Conservation (phyloP, 257 asterid species). For the Salvia rosmarinus region DNA sequence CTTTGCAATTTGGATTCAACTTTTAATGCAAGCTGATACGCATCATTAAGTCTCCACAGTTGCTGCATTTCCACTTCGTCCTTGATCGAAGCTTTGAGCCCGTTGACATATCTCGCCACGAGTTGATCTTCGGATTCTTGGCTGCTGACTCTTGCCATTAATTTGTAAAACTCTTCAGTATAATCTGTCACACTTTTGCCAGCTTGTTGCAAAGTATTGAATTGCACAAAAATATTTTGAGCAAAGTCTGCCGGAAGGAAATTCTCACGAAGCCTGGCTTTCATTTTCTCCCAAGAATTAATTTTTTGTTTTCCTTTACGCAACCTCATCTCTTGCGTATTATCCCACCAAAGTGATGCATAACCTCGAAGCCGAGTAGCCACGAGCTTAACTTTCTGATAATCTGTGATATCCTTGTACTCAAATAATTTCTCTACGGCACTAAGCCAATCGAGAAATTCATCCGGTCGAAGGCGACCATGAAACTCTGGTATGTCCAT, state of each 20-base stretch:
- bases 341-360: conserved; percentile 28
- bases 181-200: conserved; percentile 1
- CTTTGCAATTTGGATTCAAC: conserved; percentile 3
- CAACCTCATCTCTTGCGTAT: neutral
- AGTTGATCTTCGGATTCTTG: conserved; percentile 27
- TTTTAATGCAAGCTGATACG: neutral
- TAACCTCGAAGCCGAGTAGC: conserved; percentile 20
- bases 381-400: conserved; percentile 20
- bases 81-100: neutral
- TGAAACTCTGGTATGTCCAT: conserved; percentile 9
- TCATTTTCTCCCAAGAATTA: neutral
- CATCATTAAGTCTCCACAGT: neutral
- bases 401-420: neutral
- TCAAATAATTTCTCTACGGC: conserved; percentile 4
- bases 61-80: conserved; percentile 16
- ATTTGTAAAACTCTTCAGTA: too few relatives aligned
- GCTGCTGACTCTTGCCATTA: neutral
- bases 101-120: conserved; percentile 11
- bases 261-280: neutral
- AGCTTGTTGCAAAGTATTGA: neutral
- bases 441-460: conserved; percentile 26
- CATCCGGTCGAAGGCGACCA: conserved; percentile 26
- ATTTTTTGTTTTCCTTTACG: neutral
- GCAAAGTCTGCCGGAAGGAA: neutral
- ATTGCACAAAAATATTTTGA: conserved; percentile 8